Evolutionary conservation across 805 yeast genomes (phyloP), one percentile per base, ranked within the genome.

Genomic region (Starmera quercuum): DNA sequence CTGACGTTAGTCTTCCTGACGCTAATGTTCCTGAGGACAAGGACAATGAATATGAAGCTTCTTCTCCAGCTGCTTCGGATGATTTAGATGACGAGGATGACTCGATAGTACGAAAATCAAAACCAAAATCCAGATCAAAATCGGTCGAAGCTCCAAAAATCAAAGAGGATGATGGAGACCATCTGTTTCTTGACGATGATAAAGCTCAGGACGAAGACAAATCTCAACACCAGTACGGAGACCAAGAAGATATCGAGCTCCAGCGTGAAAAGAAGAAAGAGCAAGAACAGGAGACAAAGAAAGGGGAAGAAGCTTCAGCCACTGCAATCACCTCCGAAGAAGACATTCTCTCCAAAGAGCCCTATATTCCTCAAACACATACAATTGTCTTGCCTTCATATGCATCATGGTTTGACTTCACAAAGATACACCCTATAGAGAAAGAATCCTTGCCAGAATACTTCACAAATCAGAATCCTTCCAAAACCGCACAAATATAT

Each of bases 351-450:
- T 44, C 42, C 12, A 44, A 47, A 26, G 50, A 43, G 20, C 47
- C 51, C 13, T 47, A 45, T 20, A 41, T 59, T 26, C 61, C 56
- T 34, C 97, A 88, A 59, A 76, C 95, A 0, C 95, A 86, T 51
- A 75, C 87, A 0, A 78, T 87, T 29, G 78, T 87, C 4, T 66
- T 87, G 19, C 97, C 97, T 6, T 84, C 95, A 1, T 88, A 85
- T 54, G 70, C 95, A 0, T 59, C 81, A 20, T 88, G 97, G 97
- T 87, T 87, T 53, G 69, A 78, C 35, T 68, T 83, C 68, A 70
- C 71, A 30, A 73, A 71, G 33, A 71, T 87, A 29, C 84, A 85
- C 51, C 73, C 72, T 33, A 80, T 88, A 40, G 97, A 88, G 58
- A 74, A 71, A 38, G 82, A 83, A 48, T 82, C 94, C 2, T 61